Evolutionary conservation across 2,329 filamentous ascomycete species (phyloP).

Genomic region (Xylariaceae sp.): DNA sequence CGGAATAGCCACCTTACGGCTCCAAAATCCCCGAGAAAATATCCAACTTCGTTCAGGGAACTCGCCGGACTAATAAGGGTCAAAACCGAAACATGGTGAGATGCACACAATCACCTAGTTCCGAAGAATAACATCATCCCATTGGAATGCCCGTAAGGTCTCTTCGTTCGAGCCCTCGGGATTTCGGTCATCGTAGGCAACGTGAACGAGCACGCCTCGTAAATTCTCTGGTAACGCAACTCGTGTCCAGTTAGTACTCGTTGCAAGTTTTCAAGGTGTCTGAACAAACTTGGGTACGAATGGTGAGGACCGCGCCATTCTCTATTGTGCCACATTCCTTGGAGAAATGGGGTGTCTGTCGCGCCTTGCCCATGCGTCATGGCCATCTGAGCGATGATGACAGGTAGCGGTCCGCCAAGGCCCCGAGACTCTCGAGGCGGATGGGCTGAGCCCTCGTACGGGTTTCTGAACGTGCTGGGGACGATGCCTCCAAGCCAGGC

Average conservation of each 20-base stretch:
- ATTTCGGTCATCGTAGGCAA: neutral
- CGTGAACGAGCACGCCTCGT: neutral
- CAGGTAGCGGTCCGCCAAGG: slow-evolving; percentile 9
- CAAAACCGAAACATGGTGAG: too few species aligned
- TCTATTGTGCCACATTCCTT: slow-evolving; percentile 4
- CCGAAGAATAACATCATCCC: neutral
- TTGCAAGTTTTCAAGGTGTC: neutral
- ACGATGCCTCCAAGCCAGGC: slow-evolving; percentile 16
- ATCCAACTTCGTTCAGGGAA: too few species aligned
- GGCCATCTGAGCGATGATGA: slow-evolving; percentile 16
- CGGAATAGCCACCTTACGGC: too few species aligned
- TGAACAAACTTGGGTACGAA: slow-evolving; percentile 1
- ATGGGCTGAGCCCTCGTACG: too few species aligned
- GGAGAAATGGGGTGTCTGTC: slow-evolving; percentile 10
- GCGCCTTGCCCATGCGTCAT: slow-evolving; percentile 5
- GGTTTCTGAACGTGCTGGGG: slow-evolving; percentile 8
- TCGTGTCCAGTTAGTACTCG: neutral
- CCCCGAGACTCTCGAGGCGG: slow-evolving; percentile 3
- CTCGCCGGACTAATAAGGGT: too few species aligned
- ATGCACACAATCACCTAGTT: too few species aligned
- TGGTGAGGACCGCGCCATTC: neutral
- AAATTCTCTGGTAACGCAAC: neutral
- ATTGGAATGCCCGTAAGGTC: neutral
- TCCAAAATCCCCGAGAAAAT: too few species aligned
- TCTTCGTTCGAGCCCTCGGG: neutral